Evolutionary conservation across 805 yeast species (phyloP).

Genomic region (Yamadazyma laniorum): DNA sequence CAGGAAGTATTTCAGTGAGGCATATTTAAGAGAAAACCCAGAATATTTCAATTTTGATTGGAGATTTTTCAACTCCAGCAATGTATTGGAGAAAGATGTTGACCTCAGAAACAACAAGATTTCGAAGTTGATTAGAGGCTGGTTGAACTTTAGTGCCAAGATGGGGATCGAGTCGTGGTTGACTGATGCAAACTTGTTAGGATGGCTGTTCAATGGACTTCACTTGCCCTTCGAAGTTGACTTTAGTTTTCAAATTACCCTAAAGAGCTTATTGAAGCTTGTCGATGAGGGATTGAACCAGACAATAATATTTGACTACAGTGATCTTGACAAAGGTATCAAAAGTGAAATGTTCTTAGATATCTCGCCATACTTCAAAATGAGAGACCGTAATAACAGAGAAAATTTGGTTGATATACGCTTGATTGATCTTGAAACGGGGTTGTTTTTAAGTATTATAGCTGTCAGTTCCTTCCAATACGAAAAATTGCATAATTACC

Average conservation of each 20-base stretch:
- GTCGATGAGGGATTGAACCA: constrained; percentile 40
- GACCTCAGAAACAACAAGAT: constrained; percentile 15
- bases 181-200: constrained; percentile 35
- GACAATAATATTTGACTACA: constrained; percentile 37
- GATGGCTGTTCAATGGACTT: constrained; percentile 52
- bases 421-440: constrained; percentile 49
- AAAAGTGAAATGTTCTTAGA: constrained; percentile 29
- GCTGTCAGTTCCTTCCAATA: constrained; percentile 28
- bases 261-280: constrained; percentile 41
- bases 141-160: constrained; percentile 43
- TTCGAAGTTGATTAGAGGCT: constrained; percentile 41
- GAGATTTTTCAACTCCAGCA: constrained; percentile 13
- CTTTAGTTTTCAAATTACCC: constrained; percentile 48
- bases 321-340: constrained; percentile 14
- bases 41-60: constrained; percentile 10
- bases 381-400: constrained; percentile 41
- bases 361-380: constrained; percentile 27
- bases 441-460: constrained; percentile 38
- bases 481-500: constrained; percentile 17
- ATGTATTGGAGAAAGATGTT: constrained; percentile 6
- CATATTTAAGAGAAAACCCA: constrained; percentile 9
- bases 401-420: constrained; percentile 53
- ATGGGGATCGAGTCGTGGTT: constrained; percentile 38
- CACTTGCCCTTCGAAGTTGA: constrained; percentile 56
- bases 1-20: constrained; percentile 14